Conservation (phyloP, 257 asterid species). For the Fraxinus excelsior region DNA sequence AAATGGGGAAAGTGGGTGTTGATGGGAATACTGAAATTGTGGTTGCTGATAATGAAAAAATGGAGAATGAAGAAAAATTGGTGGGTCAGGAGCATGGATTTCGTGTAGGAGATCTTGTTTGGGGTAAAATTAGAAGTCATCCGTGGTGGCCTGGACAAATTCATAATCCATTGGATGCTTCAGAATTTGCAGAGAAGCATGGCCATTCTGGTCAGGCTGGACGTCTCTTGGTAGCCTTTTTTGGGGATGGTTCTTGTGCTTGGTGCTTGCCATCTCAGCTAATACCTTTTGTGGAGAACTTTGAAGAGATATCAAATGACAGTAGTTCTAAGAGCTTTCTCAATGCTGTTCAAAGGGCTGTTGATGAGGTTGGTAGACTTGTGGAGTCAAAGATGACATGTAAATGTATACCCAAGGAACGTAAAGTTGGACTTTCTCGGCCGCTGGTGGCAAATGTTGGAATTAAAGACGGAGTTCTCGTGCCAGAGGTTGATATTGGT, state of each 20-base stretch:
- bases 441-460: slow-evolving; percentile 54
- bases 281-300: slow-evolving; percentile 56
- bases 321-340: slow-evolving; percentile 40
- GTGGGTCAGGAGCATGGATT: slow-evolving; percentile 34
- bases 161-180: slow-evolving; percentile 62
- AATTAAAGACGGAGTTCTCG: slow-evolving; percentile 45
- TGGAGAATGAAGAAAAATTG: slow-evolving; percentile 26
- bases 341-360: slow-evolving; percentile 49
- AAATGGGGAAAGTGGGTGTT: neutral
- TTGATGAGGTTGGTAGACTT: slow-evolving; percentile 51
- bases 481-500: slow-evolving; percentile 52
- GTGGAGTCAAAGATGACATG: slow-evolving; percentile 55
- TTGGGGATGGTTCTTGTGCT: slow-evolving; percentile 73
- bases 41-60: slow-evolving; percentile 4
- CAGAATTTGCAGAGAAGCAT: slow-evolving; percentile 53
- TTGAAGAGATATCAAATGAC: slow-evolving; percentile 40
- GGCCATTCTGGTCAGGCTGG: slow-evolving; percentile 49
- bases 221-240: slow-evolving; percentile 67
- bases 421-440: slow-evolving; percentile 38
- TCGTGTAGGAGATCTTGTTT: slow-evolving; percentile 79
- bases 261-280: slow-evolving; percentile 76
- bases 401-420: slow-evolving; percentile 43
- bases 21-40: neutral
- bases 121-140: slow-evolving; percentile 80
- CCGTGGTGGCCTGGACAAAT: slow-evolving; percentile 98